Evolutionary conservation across 257 asterid species (phyloP).

Genomic region (Dorcoceras hygrometricum): DNA sequence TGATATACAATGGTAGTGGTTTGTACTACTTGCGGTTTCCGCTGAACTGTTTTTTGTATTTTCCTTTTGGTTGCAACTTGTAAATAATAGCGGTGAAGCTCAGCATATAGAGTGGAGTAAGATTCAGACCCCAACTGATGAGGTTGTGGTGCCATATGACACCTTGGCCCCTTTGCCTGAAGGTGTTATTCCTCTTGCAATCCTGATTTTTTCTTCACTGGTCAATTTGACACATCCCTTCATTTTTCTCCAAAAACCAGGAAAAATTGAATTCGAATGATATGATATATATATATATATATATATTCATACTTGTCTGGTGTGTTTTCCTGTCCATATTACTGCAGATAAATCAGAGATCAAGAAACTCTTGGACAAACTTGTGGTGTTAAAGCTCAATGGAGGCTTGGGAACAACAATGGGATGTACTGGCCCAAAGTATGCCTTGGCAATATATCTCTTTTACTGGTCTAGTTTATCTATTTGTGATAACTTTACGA

Average conservation of each 20-base stretch:
- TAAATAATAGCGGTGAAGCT: slow-evolving; percentile 52
- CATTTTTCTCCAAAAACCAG: slow-evolving; percentile 4
- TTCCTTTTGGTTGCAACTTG: slow-evolving; percentile 21
- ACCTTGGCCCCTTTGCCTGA: slow-evolving; percentile 67
- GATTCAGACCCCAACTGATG: slow-evolving; percentile 68
- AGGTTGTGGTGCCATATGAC: slow-evolving; percentile 84
- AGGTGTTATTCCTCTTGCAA: slow-evolving; percentile 44
- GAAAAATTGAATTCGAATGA: slow-evolving; percentile 6
- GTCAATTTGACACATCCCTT: slow-evolving; percentile 2
- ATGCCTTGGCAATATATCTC: slow-evolving; percentile 26
- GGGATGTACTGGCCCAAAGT: slow-evolving; percentile 99
- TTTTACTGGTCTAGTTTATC: not conserved
- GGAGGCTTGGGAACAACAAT: slow-evolving; percentile 99
- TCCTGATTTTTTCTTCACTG: not conserved
- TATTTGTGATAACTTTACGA: slow-evolving; percentile 24
- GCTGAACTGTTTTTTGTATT: slow-evolving; percentile 16
- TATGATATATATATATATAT: no score
- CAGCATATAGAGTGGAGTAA: slow-evolving; percentile 58
- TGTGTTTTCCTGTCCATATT: slow-evolving; percentile 20
- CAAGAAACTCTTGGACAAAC: slow-evolving; percentile 80
- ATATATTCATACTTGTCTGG: no score
- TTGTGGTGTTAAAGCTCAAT: slow-evolving; percentile 91
- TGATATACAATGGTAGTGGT: not conserved
- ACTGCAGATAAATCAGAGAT: slow-evolving; percentile 63
- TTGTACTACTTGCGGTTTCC: not conserved